Conservation (phyloP, 2,329 filamentous ascomycete species). For the Cercospora nicotianae region DNA sequence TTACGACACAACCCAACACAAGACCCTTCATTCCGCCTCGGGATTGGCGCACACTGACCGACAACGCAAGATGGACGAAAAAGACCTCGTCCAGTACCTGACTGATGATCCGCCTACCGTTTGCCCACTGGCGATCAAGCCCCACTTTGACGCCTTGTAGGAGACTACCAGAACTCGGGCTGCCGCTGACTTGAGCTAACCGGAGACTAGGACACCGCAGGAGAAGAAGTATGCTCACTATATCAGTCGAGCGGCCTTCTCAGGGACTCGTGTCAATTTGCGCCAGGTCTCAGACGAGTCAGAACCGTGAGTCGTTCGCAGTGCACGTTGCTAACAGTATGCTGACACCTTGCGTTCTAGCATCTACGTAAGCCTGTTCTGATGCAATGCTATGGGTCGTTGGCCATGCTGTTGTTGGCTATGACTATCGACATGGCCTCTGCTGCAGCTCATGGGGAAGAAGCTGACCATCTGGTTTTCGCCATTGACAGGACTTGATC, state of each 20-base stretch:
- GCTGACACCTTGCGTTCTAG: background rate
- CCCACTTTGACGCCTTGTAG: conserved; percentile 77
- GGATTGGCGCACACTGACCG: background rate
- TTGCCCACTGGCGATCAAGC: conserved; percentile 84
- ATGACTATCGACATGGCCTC: background rate
- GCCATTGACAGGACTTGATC: conserved; percentile 55
- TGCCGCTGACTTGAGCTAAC: background rate
- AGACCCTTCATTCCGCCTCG: background rate
- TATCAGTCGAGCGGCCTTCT: conserved; percentile 63
- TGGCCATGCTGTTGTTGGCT: background rate
- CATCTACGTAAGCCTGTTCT: background rate
- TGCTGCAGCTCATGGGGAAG: background rate
- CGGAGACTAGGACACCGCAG: conserved; percentile 15
- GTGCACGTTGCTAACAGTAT: background rate
- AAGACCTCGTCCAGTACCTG: conserved; percentile 67
- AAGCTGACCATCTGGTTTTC: background rate
- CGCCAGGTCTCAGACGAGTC: conserved; percentile 55
- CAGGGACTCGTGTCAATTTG: conserved; percentile 54
- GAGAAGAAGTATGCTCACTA: conserved; percentile 90
- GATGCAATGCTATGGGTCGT: background rate
- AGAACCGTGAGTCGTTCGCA: conserved; percentile 33
- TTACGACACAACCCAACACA: background rate
- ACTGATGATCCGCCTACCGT: conserved; percentile 88
- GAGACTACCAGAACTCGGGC: background rate
- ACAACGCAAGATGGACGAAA: conserved; percentile 42